These are phyloP conservation scores for Furculomyces boomerangus DNA, from an alignment of 371 early-diverging fungal genomes.

Conservation along the genomic window DNA sequence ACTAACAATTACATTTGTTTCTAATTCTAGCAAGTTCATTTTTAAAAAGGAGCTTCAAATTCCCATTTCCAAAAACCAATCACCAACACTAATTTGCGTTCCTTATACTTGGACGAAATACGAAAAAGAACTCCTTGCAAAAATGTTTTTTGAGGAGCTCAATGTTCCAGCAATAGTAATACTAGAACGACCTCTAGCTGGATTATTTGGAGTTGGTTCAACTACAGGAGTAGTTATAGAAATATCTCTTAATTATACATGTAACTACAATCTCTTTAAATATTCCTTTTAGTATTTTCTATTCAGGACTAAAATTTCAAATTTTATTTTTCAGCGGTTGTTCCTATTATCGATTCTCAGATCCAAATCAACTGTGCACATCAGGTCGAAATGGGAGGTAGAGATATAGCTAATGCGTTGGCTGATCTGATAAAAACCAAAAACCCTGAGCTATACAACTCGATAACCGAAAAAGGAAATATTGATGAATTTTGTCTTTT, in stretches of 20 bases:
- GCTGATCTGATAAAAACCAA: background rate
- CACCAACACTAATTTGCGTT: conserved; percentile 53
- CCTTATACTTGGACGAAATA: conserved; percentile 66
- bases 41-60: conserved; percentile 57
- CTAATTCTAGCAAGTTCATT: conserved; percentile 37
- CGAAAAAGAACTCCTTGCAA: conserved; percentile 63
- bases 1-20: background rate
- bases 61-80: conserved; percentile 52
- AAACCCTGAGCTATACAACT: background rate
- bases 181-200: conserved; percentile 62
- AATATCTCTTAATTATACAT: conserved; percentile 36
- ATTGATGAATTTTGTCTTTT: background rate
- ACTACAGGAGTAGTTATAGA: conserved; percentile 75
- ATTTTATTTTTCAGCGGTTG: background rate
- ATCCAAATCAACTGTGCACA: background rate
- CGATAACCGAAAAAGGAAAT: background rate
- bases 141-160: conserved; percentile 76
- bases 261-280: background rate
- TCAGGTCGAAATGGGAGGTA: background rate
- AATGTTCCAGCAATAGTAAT: conserved; percentile 76
- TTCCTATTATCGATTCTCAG: conserved; percentile 1
- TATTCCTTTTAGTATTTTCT: conserved; percentile 10
- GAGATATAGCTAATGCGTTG: background rate
- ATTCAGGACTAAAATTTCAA: background rate
- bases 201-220: conserved; percentile 58